These are phyloP conservation scores for Ehretia macrophylla DNA, from an alignment of 257 asterid genomes.

Conservation along the genomic window DNA sequence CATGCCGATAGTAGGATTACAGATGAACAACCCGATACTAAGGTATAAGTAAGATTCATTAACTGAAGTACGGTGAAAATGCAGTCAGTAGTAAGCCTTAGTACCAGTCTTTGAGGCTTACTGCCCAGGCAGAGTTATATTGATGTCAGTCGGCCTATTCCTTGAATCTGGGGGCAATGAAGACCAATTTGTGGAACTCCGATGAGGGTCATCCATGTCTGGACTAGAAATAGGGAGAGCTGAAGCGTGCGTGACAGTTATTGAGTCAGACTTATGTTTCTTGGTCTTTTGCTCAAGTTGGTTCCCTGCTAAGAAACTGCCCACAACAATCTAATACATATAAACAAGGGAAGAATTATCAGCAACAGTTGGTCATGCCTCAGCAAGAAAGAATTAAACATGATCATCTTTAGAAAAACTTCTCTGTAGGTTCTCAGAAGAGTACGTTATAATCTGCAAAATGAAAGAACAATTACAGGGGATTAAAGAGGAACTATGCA, in stretches of 20 bases:
- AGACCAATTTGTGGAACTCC: slow-evolving; percentile 60
- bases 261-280: slow-evolving; percentile 49
- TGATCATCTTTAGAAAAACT: background rate
- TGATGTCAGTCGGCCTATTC: slow-evolving; percentile 46
- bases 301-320: slow-evolving; percentile 80
- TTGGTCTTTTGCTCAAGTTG: slow-evolving; percentile 67
- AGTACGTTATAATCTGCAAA: background rate
- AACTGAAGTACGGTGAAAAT: slow-evolving; percentile 10
- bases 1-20: slow-evolving; percentile 20
- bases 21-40: slow-evolving; percentile 18
- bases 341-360: background rate
- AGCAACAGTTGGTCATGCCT: background rate
- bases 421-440: background rate
- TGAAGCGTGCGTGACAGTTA: slow-evolving; percentile 31
- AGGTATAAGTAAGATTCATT: slow-evolving; percentile 6
- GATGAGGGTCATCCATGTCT: slow-evolving; percentile 45
- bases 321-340: slow-evolving; percentile 63
- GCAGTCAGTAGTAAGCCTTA: slow-evolving; percentile 25
- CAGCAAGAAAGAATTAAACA: background rate
- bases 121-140: slow-evolving; percentile 44
- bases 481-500: background rate
- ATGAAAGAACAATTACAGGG: background rate
- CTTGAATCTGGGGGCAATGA: slow-evolving; percentile 45
- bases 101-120: background rate
- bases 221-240: slow-evolving; percentile 52